Conservation (phyloP, 768 basidiomycete genomes). For the Pholiota microspora region DNA sequence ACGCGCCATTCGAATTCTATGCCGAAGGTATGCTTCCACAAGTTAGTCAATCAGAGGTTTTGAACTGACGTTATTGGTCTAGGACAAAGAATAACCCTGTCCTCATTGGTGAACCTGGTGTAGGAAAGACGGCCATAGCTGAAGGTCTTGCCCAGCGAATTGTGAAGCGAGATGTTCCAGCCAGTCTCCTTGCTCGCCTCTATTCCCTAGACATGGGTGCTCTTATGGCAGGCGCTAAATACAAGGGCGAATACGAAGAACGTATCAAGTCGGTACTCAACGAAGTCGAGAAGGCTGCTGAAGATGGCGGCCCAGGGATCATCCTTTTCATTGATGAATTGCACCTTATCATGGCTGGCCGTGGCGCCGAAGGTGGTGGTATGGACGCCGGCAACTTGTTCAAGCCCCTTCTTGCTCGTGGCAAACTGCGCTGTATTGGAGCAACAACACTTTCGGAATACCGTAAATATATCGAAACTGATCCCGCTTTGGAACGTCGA, state of each 20-base stretch:
- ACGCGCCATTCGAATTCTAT: slow-evolving; percentile 79
- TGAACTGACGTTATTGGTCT: slow-evolving; percentile 1
- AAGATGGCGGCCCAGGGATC: slow-evolving; percentile 71
- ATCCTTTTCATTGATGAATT: slow-evolving; percentile 96
- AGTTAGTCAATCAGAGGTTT: not conserved
- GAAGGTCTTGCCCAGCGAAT: slow-evolving; percentile 97
- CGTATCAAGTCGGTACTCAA: slow-evolving; percentile 89
- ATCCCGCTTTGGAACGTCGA: slow-evolving; percentile 86
- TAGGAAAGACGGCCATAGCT: slow-evolving; percentile 93
- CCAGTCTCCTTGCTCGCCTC: slow-evolving; percentile 66
- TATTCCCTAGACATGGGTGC: slow-evolving; percentile 95
- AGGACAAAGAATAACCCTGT: slow-evolving; percentile 98
- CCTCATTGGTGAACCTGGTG: slow-evolving; percentile 91
- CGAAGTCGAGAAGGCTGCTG: slow-evolving; percentile 88
- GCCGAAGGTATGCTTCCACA: slow-evolving; percentile 51
- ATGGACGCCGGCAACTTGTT: slow-evolving; percentile 95
- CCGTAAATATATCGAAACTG: slow-evolving; percentile 90
- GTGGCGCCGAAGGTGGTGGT: slow-evolving; percentile 78
- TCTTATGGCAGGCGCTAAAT: slow-evolving; percentile 89
- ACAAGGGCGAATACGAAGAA: slow-evolving; percentile 96
- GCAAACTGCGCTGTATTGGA: slow-evolving; percentile 74
- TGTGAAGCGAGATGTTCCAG: slow-evolving; percentile 89
- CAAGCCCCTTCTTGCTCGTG: slow-evolving; percentile 89
- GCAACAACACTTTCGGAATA: slow-evolving; percentile 94
- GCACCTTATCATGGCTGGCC: slow-evolving; percentile 91